Evolutionary conservation across 345 rosid species (phyloP).

Genomic region (Eucalyptus polybractea): DNA sequence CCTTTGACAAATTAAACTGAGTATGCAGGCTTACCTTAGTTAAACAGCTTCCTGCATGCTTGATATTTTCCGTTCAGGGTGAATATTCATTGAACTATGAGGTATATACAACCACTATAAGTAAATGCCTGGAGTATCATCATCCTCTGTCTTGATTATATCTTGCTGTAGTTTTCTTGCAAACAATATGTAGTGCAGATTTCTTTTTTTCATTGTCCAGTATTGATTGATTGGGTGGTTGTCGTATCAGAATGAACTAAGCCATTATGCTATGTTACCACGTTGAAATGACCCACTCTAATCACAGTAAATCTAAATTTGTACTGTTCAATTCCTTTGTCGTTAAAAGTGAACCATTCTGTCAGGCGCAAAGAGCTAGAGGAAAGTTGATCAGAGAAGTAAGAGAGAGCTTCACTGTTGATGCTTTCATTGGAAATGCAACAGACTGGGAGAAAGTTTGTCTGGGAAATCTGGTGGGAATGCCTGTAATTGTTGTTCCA

Average conservation of each 20-base stretch:
- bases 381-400: conserved; percentile 68
- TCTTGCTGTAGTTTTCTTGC: not conserved
- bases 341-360: not conserved
- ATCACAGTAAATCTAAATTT: not conserved
- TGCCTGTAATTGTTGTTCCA: conserved; percentile 66
- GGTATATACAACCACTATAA: not conserved
- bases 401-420: conserved; percentile 48
- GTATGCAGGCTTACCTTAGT: not conserved
- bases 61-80: not conserved
- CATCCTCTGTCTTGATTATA: not conserved
- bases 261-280: not conserved
- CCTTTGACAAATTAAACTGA: not conserved
- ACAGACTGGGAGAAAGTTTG: conserved; percentile 90
- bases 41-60: not conserved
- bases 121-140: not conserved
- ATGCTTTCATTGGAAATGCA: conserved; percentile 79
- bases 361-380: conserved; percentile 78
- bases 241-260: not conserved
- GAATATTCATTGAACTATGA: not conserved
- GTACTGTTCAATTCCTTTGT: not conserved
- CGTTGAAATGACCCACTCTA: not conserved
- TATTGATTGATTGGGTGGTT: not conserved
- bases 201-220: not conserved
- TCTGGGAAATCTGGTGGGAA: conserved; percentile 82
- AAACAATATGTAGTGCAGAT: not conserved